Percentiles rank a stretch among this genome's conserved stretches.
Evolutionary conservation across 2,329 filamentous ascomycete genomes (phyloP).

Genomic region (Elsinoe perseae): DNA sequence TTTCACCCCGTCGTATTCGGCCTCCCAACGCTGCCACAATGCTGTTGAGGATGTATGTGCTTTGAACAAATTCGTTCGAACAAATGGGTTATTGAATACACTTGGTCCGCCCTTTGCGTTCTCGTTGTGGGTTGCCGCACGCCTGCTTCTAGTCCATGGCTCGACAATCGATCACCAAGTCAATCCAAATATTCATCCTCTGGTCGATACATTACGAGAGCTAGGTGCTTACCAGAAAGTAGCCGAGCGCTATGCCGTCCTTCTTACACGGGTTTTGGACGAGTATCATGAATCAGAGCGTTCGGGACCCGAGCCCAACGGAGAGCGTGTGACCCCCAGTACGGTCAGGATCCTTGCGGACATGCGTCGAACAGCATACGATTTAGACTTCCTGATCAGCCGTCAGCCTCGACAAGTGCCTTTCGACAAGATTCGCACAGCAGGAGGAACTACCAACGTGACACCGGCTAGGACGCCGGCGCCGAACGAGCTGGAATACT

Average conservation of each 20-base stretch:
- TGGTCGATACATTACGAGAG: conserved; percentile 71
- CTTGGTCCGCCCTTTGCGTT: conserved; percentile 88
- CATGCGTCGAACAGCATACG: conserved; percentile 84
- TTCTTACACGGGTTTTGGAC: conserved; percentile 75
- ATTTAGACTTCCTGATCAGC: conserved; percentile 82
- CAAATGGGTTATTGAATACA: conserved; percentile 65
- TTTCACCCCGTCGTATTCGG: conserved; percentile 81
- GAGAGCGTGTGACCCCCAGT: conserved; percentile 67
- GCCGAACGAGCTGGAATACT: conserved; percentile 77
- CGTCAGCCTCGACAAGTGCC: conserved; percentile 55
- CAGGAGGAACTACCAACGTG: conserved; percentile 21
- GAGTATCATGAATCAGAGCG: conserved; percentile 75
- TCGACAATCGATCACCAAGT: conserved; percentile 81
- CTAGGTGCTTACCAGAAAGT: conserved; percentile 84
- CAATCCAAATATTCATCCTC: conserved; percentile 68
- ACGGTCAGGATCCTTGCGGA: conserved; percentile 82
- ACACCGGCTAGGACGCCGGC: conserved; percentile 46
- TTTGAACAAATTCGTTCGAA: conserved; percentile 69
- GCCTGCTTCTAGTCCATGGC: conserved; percentile 79
- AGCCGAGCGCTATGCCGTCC: conserved; percentile 68
- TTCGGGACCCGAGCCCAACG: conserved; percentile 47
- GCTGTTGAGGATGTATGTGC: conserved; percentile 78
- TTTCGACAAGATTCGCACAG: conserved; percentile 26
- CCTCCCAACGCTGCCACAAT: conserved; percentile 71
- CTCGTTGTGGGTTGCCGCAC: conserved; percentile 83